Percentiles rank a stretch among this genome's conserved stretches.
Evolutionary conservation across 176 grass and related monocot genomes (phyloP).

Genomic region (Avena sativa): DNA sequence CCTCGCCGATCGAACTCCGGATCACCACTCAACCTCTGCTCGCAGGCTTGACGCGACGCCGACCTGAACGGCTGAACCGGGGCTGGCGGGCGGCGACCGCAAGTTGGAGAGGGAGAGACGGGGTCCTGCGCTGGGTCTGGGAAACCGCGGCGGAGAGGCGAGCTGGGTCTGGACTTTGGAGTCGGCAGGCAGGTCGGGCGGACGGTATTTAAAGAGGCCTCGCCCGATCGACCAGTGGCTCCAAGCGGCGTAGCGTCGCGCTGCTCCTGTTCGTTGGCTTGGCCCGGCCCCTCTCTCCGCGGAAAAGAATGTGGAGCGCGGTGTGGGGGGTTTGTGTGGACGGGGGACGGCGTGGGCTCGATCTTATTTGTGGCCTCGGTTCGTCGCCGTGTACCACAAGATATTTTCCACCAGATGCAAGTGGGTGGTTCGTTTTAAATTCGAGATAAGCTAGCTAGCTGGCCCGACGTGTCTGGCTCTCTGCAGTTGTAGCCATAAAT

Average conservation of each 20-base stretch:
- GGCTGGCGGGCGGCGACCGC: constrained; percentile 10
- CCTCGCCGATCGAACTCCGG: too few species aligned
- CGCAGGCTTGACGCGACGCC: not conserved
- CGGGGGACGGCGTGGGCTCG: not conserved
- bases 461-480: not conserved
- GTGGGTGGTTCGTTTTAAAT: not conserved
- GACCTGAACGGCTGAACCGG: not conserved
- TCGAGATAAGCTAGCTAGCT: not conserved
- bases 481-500: not conserved
- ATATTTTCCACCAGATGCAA: not conserved
- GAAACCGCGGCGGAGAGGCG: constrained; percentile 24
- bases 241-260: not conserved
- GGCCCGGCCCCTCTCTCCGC: not conserved
- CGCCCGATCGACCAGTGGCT: not conserved
- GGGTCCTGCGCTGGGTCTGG: not conserved
- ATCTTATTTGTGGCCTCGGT: constrained; percentile 12
- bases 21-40: not conserved
- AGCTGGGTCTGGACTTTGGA: not conserved
- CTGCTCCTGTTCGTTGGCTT: not conserved
- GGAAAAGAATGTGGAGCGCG: constrained; percentile 11
- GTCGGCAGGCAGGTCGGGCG: not conserved
- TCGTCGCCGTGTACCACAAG: not conserved
- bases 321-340: constrained; percentile 23
- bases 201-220: constrained; percentile 49
- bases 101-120: not conserved